Evolutionary conservation across 2,329 filamentous ascomycete genomes (phyloP), one percentile per base, ranked within the genome.

Genomic region (Pseudogymnoascus pannorum): DNA sequence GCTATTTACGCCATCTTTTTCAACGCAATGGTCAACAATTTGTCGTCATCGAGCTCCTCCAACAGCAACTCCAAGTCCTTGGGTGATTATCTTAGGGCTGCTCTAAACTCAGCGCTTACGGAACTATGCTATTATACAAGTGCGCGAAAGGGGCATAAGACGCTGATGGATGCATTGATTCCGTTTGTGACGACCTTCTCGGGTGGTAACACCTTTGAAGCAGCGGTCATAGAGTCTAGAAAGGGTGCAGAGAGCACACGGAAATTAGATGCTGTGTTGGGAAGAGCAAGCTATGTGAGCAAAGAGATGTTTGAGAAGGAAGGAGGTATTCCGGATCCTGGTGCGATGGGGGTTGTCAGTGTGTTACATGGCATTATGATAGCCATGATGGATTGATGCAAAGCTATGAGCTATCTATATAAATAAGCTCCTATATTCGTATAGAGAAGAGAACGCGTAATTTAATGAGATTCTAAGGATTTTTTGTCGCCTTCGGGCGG

Each of bases 191-290:
- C 14, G 16, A 12, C 38, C 11, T 42, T 42, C 38, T 20, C 18
- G 5, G 18, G 16, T 4, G 38, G 38, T 42, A 42, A 18, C 4
- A 42, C 8, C 38, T 11, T 42, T 4, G 38, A 42, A 11, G 38
- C 18, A 9, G 38, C 38, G 4, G 18, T 42, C 9, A 20, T 12
- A 5, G 38, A 42, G 18, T 9, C 38, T 11, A 42, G 16, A 20
- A 42, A 20, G 8, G 38, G 38, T 8, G 38, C 38, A 5, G 81
- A 86, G 67, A 77, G 78, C 14, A 89, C 86, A 36, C 87, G 85
- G 73, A 79, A 79, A 26, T 87, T 89, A 85, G 84, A 83, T 70
- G 83, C 87, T 58, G 85, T 80, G 67, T 73, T 89, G 58, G 86
- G 86, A 26, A 77, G 86, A 62, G 81, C 83, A 9, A 42, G 38